phyloP scores from a whole-genome alignment of 345 rosid species.

The Eucalyptus shirleyi region DNA sequence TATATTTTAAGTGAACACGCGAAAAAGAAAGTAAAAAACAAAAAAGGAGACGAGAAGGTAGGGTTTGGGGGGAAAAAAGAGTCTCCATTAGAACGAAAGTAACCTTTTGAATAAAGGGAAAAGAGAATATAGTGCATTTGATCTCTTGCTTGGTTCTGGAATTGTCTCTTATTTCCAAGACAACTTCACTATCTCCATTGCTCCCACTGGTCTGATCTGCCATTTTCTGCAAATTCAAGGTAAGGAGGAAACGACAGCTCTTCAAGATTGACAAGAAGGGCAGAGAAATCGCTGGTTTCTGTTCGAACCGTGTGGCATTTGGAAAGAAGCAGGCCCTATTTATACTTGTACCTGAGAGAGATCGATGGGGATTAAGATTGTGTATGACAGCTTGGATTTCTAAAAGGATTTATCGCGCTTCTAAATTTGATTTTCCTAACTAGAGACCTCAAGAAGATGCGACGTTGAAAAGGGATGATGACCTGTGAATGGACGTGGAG shows the following conservation, averaged over 20 bases:
- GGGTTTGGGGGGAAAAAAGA: not conserved
- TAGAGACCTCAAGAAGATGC: no score
- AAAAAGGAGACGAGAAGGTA: not conserved
- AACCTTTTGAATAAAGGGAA: not conserved
- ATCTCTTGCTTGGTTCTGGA: not conserved
- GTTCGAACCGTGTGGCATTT: not conserved
- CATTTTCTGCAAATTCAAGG: not conserved
- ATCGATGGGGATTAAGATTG: not conserved
- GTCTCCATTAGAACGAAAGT: not conserved
- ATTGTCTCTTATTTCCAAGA: not conserved
- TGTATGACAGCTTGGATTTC: not conserved
- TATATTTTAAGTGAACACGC: not conserved
- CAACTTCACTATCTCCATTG: not conserved
- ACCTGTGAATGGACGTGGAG: not conserved
- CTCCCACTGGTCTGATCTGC: not conserved
- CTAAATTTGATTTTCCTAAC: no score
- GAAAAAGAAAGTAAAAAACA: not conserved
- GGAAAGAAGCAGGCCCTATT: not conserved
- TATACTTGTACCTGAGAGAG: not conserved
- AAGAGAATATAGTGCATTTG: not conserved
- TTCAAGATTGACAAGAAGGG: not conserved
- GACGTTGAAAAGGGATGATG: not conserved
- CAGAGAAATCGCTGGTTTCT: not conserved
- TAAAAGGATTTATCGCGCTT: not conserved
- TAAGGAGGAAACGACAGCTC: not conserved